Percentiles rank a stretch among this genome's conserved stretches.
Conservation (phyloP, 148 eudicot genomes). For the Limonium bicolor region DNA sequence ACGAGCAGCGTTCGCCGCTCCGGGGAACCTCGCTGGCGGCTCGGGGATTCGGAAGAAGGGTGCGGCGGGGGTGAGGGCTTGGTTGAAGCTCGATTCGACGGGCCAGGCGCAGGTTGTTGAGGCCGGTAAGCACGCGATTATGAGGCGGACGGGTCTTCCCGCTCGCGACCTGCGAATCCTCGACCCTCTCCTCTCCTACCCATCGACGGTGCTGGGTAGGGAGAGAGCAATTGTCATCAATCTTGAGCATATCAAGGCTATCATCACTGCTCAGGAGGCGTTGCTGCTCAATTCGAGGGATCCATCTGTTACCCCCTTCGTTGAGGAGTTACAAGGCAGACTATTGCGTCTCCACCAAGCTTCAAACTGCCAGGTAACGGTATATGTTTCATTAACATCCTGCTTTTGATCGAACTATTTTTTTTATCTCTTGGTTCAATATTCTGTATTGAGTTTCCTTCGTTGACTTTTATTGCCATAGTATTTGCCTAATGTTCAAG, state of each 20-base stretch:
- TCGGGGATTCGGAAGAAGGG: conserved; percentile 51
- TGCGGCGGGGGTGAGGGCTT: conserved; percentile 40
- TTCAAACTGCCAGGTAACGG: conserved; percentile 43
- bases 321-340: conserved; percentile 62
- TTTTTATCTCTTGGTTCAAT: background rate
- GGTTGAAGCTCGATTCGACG: conserved; percentile 63
- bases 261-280: conserved; percentile 87
- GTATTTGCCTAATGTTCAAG: no score
- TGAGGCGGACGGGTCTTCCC: conserved; percentile 83
- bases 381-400: background rate
- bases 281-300: conserved; percentile 71
- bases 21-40: conserved; percentile 3
- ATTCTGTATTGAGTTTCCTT: background rate
- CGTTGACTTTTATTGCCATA: no score
- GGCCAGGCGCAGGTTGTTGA: conserved; percentile 68
- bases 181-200: conserved; percentile 84
- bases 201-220: conserved; percentile 81
- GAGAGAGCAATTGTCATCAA: conserved; percentile 92
- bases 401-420: background rate
- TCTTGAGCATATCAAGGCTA: conserved; percentile 89
- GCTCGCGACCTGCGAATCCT: conserved; percentile 87
- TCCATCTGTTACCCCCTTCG: conserved; percentile 78
- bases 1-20: conserved; percentile 12
- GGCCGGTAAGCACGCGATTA: conserved; percentile 86
- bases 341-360: conserved; percentile 60